Base-by-base conservation (phyloP, 2,329 filamentous ascomycete genomes). In the Nannizziopsis barbatae region DNA sequence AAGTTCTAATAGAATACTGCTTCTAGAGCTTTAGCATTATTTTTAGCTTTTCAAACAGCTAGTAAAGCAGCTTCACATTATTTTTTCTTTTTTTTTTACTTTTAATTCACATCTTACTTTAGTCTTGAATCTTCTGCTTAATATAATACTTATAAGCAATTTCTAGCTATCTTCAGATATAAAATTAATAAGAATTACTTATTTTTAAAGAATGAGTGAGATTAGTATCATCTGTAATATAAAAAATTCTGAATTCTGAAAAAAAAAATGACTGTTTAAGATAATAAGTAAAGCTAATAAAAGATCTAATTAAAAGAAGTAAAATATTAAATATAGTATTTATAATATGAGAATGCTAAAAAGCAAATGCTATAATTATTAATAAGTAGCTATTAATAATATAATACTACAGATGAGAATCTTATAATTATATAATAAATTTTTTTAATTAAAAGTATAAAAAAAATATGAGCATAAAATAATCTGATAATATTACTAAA, bases 21-120 rank as follows among this genome's bases (percentile, higher is more conserved):
- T 50, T 69, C 64, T 33, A 69, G 55, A 43, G 65, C 67, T 52
- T 70, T 65, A 40, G 71, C 66, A 52, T 72, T 68, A 15, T 69
- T 69, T 14, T 69, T 69, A 35, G 69, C 69, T 50, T 62, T 67
- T 49, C 63, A 62, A 38, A 72, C 67, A 41, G 69, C 69, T 43
- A 64, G 60, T 45, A 70, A 58, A 31, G 67, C 67, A 49, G 65
- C 67, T 50, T 69, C 67, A 42, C 64, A 65, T 31, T 69, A 53
- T 54, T 67, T 67, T 70, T 57, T 85, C 73, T 66, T 83, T 81
- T 60, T 95, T 90, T 45, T 77, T 73, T 1, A 86, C 86, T 69
- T 95, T 90, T 64, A 86, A 84, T 65, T 96, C 90, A 44, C 92
- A 72, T 48, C 88, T 72, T n/a, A 87, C 87, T 64, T 95, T 95